These are phyloP conservation scores for Sextonia rubra DNA, from an alignment of 164 flowering plant genomes.

Conservation along the genomic window DNA sequence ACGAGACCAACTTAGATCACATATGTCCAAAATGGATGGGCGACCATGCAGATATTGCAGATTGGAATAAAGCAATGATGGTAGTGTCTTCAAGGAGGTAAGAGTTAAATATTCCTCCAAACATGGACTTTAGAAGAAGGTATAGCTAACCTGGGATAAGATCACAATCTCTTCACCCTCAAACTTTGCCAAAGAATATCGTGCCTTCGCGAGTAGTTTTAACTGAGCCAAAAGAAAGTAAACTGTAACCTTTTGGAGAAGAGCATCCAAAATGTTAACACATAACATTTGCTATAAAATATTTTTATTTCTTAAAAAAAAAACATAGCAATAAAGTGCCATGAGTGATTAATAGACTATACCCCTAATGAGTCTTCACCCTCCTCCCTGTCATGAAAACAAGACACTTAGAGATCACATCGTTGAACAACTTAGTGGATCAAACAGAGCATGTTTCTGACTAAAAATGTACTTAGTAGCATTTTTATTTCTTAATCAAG, in stretches of 20 bases:
- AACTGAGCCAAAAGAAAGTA: constrained; percentile 41
- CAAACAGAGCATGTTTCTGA: neutral
- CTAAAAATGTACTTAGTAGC: neutral
- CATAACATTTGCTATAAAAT: too few species aligned
- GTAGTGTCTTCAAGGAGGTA: neutral
- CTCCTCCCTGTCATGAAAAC: constrained; percentile 60
- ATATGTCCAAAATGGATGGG: neutral
- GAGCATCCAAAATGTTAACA: too few species aligned
- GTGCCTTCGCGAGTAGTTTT: constrained; percentile 80
- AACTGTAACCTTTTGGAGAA: neutral
- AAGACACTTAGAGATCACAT: neutral
- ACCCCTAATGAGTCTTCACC: constrained; percentile 90
- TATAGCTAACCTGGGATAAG: constrained; percentile 70
- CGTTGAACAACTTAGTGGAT: neutral
- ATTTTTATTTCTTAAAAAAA: neutral
- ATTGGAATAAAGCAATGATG: neutral
- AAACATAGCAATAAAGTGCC: neutral
- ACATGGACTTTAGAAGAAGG: too few species aligned
- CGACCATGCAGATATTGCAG: neutral
- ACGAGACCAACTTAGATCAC: too few species aligned
- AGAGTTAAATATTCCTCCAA: too few species aligned
- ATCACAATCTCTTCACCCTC: constrained; percentile 91
- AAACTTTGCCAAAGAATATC: constrained; percentile 79
- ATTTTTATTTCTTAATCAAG: too few species aligned
- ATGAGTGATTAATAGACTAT: constrained; percentile 17